A percentile compares a stretch with the other conserved stretches of the same genome.
These are phyloP conservation scores for Pythium periplocum DNA, from an alignment of 352 stramenopile species.

Conservation along the genomic window DNA sequence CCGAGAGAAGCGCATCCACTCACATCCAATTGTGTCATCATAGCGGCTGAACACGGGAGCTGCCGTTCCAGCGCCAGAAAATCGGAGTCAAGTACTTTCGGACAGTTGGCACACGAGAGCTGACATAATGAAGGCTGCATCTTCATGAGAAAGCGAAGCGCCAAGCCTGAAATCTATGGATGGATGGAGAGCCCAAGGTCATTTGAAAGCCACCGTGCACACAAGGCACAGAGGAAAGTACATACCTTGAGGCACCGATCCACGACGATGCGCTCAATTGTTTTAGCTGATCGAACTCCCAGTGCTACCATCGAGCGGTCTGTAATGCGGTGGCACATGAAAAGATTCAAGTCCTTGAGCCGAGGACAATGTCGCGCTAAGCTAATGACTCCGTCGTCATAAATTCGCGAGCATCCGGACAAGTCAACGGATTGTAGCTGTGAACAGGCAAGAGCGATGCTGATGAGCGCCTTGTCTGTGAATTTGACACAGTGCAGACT, in stretches of 20 bases:
- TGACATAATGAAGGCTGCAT: conserved; percentile 35
- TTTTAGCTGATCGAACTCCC: conserved; percentile 31
- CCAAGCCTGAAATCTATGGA: conserved; percentile 47
- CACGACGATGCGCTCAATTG: conserved; percentile 30
- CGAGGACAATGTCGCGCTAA: conserved; percentile 42
- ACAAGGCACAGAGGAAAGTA: too few relatives aligned
- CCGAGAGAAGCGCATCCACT: conserved; percentile 45
- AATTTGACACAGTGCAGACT: conserved; percentile 73
- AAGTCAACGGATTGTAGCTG: conserved; percentile 56
- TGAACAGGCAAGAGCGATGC: conserved; percentile 31
- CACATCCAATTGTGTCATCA: conserved; percentile 28
- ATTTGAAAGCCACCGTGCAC: too few relatives aligned
- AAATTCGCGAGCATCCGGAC: conserved; percentile 66
- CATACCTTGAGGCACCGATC: conserved; percentile 65
- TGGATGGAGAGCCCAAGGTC: background rate
- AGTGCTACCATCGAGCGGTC: conserved; percentile 55
- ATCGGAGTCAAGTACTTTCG: conserved; percentile 44
- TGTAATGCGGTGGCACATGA: conserved; percentile 76
- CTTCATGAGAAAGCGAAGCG: conserved; percentile 49
- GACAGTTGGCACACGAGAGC: conserved; percentile 63
- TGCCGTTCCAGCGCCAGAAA: conserved; percentile 19
- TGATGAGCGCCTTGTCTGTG: conserved; percentile 37
- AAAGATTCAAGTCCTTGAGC: conserved; percentile 64
- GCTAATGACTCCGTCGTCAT: conserved; percentile 70
- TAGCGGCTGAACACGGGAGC: background rate